Evolutionary conservation across 441 rosid species (phyloP), one percentile per base, ranked within the genome.

Genomic region (Jatropha podagrica): DNA sequence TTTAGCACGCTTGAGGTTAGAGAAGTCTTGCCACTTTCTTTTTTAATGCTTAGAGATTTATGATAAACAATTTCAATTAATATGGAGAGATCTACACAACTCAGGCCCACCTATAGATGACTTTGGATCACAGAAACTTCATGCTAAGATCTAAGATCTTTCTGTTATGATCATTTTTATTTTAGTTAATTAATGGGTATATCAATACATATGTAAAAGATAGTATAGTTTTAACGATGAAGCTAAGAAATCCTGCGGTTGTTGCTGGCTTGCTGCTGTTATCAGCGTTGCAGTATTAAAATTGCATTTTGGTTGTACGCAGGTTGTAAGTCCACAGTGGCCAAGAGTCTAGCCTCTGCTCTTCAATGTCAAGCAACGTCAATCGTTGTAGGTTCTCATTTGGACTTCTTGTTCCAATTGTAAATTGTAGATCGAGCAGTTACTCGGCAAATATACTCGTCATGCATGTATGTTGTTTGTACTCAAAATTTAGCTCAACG

Each of bases 321-420:
- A 93, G 97, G 92, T 88, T 27, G 98, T 94, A 74, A 92, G 97
- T 83, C 98, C 95, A 67, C 97, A 94, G 46, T 92, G 98, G 97
- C 98, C 96, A 68, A 87, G 76, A 74, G 92, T 86, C 55, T 93
- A 84, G 85, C 42, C 23, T 9, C 23, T 44, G 49, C 26, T 56
- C 79, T 65, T 62, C 79, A 66, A 51, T 17, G 12, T 8, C 26
- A 3, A 46, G 11, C 60, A 55, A 26, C 10, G 49, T 5, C 11
- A n/a, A 40, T 63, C 62, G 70, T 46, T 75, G 46, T 41, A 9
- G 46, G 13, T 63, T 60, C 69, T 27, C 65, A 1, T 26, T 40
- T 59, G 41, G 13, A 62, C 27, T 46, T 62, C 10, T 71, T 60
- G 44, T 66, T 72, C 71, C 41, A 74, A 12, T 41, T 58, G 51